phyloP scores from a whole-genome alignment of 805 yeast species.

The Teunomyces cretensis region DNA sequence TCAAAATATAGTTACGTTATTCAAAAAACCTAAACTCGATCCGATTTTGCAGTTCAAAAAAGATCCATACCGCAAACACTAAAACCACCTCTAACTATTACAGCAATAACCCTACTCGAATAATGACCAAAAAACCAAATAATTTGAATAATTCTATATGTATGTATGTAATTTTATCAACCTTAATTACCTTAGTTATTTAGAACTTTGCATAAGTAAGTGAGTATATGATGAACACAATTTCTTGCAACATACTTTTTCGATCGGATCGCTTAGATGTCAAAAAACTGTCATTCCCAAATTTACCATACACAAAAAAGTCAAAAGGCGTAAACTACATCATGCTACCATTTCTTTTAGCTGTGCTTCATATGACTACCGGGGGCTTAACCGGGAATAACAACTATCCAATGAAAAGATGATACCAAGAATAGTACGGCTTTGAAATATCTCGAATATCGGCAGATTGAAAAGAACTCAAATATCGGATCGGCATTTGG shows the following conservation, averaged over 20 bases:
- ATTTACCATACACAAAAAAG: background rate
- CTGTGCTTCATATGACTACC: background rate
- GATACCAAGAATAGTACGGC: background rate
- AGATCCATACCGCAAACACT: background rate
- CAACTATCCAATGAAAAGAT: background rate
- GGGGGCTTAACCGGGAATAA: background rate
- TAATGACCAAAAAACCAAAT: background rate
- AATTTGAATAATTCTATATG: no score
- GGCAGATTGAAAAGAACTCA: no score
- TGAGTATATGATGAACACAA: no score
- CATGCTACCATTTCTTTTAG: background rate
- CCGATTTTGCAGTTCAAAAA: constrained; percentile 2
- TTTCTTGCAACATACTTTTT: background rate
- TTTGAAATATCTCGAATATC: background rate
- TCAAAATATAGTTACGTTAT: no score
- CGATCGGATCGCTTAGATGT: background rate
- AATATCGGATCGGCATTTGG: no score
- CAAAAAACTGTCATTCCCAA: background rate
- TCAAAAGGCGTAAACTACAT: background rate
- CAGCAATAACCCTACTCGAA: background rate
- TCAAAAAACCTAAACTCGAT: background rate
- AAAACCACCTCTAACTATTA: no score
- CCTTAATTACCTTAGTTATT: no score
- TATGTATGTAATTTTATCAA: no score
- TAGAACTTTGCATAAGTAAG: no score